Evolutionary conservation across 306 rosid species (phyloP).

Genomic region (Boehmeria nivea): DNA sequence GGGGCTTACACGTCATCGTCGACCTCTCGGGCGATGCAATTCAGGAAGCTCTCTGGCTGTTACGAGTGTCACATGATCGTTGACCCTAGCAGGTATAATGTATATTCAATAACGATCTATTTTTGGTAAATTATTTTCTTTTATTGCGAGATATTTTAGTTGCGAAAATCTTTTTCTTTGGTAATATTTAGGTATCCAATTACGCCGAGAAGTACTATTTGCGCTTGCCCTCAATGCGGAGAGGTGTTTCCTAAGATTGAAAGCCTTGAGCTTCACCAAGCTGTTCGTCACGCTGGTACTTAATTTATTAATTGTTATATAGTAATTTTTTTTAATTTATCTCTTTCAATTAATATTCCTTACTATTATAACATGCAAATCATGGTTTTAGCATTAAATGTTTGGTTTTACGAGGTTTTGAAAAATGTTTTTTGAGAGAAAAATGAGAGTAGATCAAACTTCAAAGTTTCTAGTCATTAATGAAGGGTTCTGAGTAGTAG

Average conservation of each 20-base stretch:
- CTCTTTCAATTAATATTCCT: no score
- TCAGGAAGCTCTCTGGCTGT: slow-evolving; percentile 89
- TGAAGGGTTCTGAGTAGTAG: no score
- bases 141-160: not conserved
- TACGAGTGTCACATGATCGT: slow-evolving; percentile 92
- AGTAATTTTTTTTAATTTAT: not conserved
- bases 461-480: not conserved
- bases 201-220: slow-evolving; percentile 53
- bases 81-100: slow-evolving; percentile 72
- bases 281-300: slow-evolving; percentile 91
- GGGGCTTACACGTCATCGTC: slow-evolving; percentile 38
- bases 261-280: slow-evolving; percentile 86
- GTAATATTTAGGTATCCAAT: slow-evolving; percentile 47
- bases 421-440: no score
- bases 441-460: no score
- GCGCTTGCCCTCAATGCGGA: slow-evolving; percentile 89
- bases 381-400: not conserved
- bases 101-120: not conserved
- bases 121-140: no score
- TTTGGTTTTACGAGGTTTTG: no score
- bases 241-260: slow-evolving; percentile 83
- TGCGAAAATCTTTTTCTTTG: no score
- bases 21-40: slow-evolving; percentile 72
- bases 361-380: not conserved
- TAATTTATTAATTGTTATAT: not conserved